Evolutionary conservation across 345 rosid genomes (phyloP), one percentile per base, ranked within the genome.

Genomic region (Aurinia saxatilis): DNA sequence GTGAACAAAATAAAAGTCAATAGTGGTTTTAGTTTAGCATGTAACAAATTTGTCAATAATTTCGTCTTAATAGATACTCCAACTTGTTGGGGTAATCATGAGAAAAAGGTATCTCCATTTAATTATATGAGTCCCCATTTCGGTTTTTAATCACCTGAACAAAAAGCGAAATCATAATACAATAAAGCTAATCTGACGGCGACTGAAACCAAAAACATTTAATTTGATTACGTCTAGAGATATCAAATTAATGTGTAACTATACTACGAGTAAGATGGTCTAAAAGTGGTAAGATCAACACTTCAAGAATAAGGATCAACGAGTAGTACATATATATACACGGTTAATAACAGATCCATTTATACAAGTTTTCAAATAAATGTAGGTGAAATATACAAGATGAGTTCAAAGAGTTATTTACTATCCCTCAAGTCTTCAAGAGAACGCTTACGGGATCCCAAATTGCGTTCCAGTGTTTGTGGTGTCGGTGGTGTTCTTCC

Each of bases 401-500:
- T 27, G 57, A 10, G 57, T 5, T 50, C 55, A 10, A 45, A 39
- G 56, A 49, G 51, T 40, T 72, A 66, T 31, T 65, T 66, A 21
- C 14, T 10, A 42, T 68, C 86, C 51, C 75, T 82, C 29, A 81
- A 82, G 72, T 90, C 95, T 79, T 93, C 97, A 5, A 87, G 92
- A 62, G 97, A 90, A 48, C 97, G 83, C 60, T 85, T 84, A 5
- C 93, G 95, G 21, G 99, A 95, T 68, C 75, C 79, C 66, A 90
- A 80, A 77, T 84, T 90, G 29, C 80, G 95, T 80, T 90, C 97
- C 1, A 87, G 82, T 65, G 91, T 81, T 67, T 82, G 93, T 33
- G 96, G 93, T 42, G 84, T 50, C 7, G 96, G 98, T 10, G 96
- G 98, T 13, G 81, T 89, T 69, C 91, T 85, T 30, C 98, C 97